A percentile compares a stretch with the other conserved stretches of the same genome.
Evolutionary conservation across 768 basidiomycete species (phyloP).

Genomic region (Suillus brevipes): DNA sequence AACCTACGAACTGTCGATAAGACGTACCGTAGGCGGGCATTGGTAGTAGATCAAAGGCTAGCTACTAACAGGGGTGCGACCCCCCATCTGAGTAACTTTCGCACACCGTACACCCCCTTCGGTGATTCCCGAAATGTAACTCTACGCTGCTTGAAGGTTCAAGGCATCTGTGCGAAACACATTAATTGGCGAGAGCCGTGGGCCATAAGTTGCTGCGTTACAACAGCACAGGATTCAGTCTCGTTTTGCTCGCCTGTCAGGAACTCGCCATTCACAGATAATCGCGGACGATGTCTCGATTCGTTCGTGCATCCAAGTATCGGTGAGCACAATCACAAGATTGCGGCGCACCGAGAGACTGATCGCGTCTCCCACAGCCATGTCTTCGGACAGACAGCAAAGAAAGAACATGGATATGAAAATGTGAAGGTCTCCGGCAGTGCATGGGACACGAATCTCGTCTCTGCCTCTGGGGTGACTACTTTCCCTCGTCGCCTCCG

Average conservation of each 20-base stretch:
- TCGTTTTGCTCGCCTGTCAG: neutral
- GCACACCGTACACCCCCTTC: neutral
- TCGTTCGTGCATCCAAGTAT: slow-evolving; percentile 86
- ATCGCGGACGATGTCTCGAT: slow-evolving; percentile 65
- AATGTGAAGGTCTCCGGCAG: slow-evolving; percentile 85
- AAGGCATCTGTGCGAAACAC: slow-evolving; percentile 1
- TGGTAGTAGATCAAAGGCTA: too few species aligned
- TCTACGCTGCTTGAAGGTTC: neutral
- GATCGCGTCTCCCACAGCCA: slow-evolving; percentile 51
- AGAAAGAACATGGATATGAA: slow-evolving; percentile 80
- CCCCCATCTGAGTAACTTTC: neutral
- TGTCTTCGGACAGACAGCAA: slow-evolving; percentile 86
- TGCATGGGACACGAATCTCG: slow-evolving; percentile 95
- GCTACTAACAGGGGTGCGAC: neutral
- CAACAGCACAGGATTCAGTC: neutral
- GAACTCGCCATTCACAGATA: slow-evolving; percentile 1
- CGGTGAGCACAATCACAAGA: slow-evolving; percentile 47
- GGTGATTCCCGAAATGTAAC: neutral
- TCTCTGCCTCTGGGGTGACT: slow-evolving; percentile 80
- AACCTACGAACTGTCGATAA: too few species aligned
- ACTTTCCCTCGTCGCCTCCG: slow-evolving; percentile 8
- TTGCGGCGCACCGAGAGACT: slow-evolving; percentile 7
- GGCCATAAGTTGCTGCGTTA: neutral
- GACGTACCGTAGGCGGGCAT: neutral
- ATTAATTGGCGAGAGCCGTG: neutral